Conservation (phyloP, 2,329 filamentous ascomycete genomes). For the Colletotrichum falcatum region DNA sequence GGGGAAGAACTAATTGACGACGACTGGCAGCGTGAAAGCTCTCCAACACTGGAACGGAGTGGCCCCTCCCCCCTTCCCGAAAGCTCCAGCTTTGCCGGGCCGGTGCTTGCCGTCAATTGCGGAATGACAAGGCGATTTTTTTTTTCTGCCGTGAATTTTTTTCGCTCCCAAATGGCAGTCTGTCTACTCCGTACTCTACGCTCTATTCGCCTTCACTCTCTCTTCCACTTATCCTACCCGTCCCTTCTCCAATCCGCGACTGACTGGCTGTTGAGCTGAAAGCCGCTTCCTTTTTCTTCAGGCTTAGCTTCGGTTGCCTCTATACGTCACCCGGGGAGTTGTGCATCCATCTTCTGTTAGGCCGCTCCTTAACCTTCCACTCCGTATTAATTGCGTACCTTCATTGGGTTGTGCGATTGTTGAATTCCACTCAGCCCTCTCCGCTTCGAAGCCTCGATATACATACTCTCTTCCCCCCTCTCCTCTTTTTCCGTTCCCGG, state of each 20-base stretch:
- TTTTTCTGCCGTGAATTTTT: constrained; percentile 36
- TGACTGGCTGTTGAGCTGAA: constrained; percentile 26
- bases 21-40: constrained; percentile 10
- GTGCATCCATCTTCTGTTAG: constrained; percentile 13
- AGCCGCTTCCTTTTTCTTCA: constrained; percentile 11
- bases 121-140: constrained; percentile 37
- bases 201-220: constrained; percentile 14
- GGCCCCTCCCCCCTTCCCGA: constrained; percentile 19
- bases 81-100: constrained; percentile 37
- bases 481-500: background rate
- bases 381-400: constrained; percentile 27
- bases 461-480: background rate
- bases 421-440: constrained; percentile 30
- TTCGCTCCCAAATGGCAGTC: constrained; percentile 7
- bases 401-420: constrained; percentile 37
- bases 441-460: constrained; percentile 13
- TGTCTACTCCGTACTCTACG: no score
- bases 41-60: constrained; percentile 23
- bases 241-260: constrained; percentile 1
- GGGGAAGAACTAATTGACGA: background rate
- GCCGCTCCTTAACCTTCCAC: constrained; percentile 23
- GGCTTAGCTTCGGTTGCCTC: constrained; percentile 10
- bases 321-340: constrained; percentile 16
- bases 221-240: background rate
- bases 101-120: constrained; percentile 40